Base-by-base conservation (phyloP, 2,329 filamentous ascomycete genomes). In the Neonectria sp. region DNA sequence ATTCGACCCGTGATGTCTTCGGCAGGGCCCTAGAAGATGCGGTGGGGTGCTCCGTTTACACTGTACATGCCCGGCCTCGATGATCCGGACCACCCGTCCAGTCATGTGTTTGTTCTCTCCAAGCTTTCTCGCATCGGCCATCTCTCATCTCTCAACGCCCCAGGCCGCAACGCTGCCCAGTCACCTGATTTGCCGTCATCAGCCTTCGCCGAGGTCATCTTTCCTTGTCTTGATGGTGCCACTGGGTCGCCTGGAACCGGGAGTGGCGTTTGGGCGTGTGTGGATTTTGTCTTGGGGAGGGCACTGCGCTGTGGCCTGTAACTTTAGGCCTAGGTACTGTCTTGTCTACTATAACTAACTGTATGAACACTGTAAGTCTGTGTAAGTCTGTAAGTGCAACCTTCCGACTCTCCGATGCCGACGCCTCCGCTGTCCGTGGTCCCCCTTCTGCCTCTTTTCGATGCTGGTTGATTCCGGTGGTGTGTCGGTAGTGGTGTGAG, bases 1-100 rank as follows among this genome's bases (percentile, higher is more conserved):
- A 64, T 73, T 65, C 53, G 68, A 66, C 71, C 46, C 70, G 68
- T 75, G 73, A 74, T 75, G 64, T 9, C 53, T 67, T 63, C 58
- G 66, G 51, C 55, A 55, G 63, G 45, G 60, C 52, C 29, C 59
- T 51, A 31, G 8, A 59, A 49, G 60, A 63, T 57, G 55, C 52
- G 53, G 65, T 56, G 67, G 60, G 52, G 40, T 56, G 37, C 53
- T 59, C 29, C 43, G 15, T 45, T 35, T 25, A 31, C 29, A 31
- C 29, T 31, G 29, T 37, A 15, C 37, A 40, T 40, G 57, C n/a
- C 53, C 33, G 43, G 37, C 40, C 25, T 29, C 21, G 55, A 60
- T 13, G 35, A 51, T 56, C 63, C 63, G 63, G 57, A 52, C n/a
- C 49, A 65, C 55, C 62, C 62, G 55, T 31, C 62, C 40, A 31